Evolutionary conservation across 2,329 filamentous ascomycete species (phyloP), one percentile per base, ranked within the genome.

Genomic region (Pseudovirgaria hyperparasitica): DNA sequence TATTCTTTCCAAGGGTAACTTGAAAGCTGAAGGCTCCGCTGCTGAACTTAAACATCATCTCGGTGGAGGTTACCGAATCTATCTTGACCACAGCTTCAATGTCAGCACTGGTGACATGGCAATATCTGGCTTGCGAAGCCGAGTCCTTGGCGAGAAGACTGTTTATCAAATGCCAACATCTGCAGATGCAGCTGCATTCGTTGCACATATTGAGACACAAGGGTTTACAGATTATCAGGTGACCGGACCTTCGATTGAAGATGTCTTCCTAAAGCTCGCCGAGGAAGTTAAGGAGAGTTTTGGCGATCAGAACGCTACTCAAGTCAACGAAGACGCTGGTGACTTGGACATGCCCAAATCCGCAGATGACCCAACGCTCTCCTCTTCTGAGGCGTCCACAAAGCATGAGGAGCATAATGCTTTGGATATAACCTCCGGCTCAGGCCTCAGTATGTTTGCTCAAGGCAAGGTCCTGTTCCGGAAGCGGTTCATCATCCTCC

Each of bases 221-320:
- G 72, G 72, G 0, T 65, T 92, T 21, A 63, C 64, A 10, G 79
- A 92, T 31, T 93, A 92, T 48, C 76, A 85, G 31, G 80, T 93
- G 38, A 80, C 79, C 10, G 84, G 84, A 0, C 87, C 86, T 1
- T 92, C 82, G 0, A 85, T 94, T 21, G 87, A 94, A 48, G 85
- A 93, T 39, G 85, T 93, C 0, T 94, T 94, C 52, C 58, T 94
- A 14, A 76, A 82, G 37, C 65, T 93, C 20, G 82, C 85, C 0
- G 81, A 87, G 43, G 85, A 93, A 48, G 68, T 84, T 32, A 67
- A 63, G 30, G 65, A 64, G 5, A 70, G 77, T 37, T 36, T 48
- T 9, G 38, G 50, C 5, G 46, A 44, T 8, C 14, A 34, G 5
- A 43, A 48, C 16, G 30, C 38, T 19, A 29, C 30, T 6, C 27